These are phyloP conservation scores for Cryptococcus sp. DNA, from an alignment of 1,284 basidiomycete species.

Conservation along the genomic window DNA sequence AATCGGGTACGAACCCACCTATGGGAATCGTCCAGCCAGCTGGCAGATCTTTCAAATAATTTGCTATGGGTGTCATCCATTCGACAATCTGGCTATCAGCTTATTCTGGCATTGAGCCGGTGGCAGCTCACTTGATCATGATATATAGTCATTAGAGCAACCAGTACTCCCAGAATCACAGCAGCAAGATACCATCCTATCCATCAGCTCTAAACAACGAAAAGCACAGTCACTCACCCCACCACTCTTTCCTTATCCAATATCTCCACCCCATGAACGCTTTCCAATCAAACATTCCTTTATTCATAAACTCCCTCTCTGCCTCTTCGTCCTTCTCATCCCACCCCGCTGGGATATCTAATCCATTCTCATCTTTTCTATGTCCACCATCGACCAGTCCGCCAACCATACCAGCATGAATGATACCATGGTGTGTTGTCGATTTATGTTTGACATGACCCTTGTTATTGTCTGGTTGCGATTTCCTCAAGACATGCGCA, in stretches of 20 bases:
- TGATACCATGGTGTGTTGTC: too few species aligned
- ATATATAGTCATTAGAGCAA: constrained; percentile 61
- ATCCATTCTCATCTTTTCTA: too few species aligned
- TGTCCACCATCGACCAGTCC: too few species aligned
- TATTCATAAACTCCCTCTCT: constrained; percentile 42
- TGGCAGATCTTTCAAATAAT: constrained; percentile 57
- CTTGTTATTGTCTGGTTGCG: too few species aligned
- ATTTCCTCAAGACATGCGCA: too few species aligned
- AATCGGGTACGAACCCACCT: constrained; percentile 62
- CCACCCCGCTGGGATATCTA: too few species aligned
- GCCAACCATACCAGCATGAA: too few species aligned
- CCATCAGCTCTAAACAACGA: constrained; percentile 1
- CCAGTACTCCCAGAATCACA: constrained; percentile 50
- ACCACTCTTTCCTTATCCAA: constrained; percentile 55
- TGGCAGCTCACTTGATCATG: constrained; percentile 47
- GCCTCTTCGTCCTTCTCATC: constrained; percentile 43
- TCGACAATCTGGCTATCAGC: constrained; percentile 56
- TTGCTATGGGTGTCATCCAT: constrained; percentile 61
- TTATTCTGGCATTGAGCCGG: not conserved
- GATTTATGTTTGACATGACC: too few species aligned
- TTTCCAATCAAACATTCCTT: constrained; percentile 52
- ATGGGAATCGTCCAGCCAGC: constrained; percentile 80
- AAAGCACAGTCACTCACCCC: constrained; percentile 47
- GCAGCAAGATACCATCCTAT: constrained; percentile 54
- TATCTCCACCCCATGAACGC: constrained; percentile 51